Conservation (phyloP, 2,329 filamentous ascomycete genomes). For the Keithomyces neogunnii region DNA sequence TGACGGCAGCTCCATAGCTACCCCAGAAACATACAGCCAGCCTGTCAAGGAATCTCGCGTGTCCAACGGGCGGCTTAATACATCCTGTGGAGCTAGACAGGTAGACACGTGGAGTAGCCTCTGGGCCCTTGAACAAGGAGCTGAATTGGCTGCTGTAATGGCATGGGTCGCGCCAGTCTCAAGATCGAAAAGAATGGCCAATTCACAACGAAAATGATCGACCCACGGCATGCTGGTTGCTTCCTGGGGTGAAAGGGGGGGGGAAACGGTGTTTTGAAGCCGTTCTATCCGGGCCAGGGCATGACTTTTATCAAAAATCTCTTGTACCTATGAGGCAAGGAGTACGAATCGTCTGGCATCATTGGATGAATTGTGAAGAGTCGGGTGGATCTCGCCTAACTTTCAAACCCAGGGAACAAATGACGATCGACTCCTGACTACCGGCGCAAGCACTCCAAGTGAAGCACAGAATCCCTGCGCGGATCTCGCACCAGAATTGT, state of each 20-base stretch:
- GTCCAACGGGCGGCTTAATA: neutral
- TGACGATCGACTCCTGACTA: neutral
- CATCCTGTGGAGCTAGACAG: neutral
- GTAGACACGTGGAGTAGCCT: conserved; percentile 8
- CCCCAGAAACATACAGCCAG: neutral
- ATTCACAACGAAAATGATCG: neutral
- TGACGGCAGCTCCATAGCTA: neutral
- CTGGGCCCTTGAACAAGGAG: conserved; percentile 5
- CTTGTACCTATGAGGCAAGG: neutral
- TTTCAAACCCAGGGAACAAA: neutral
- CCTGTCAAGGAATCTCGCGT: neutral
- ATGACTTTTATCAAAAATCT: neutral
- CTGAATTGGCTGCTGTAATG: conserved; percentile 1
- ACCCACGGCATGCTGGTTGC: neutral
- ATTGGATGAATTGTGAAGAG: neutral
- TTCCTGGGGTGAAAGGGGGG: too few species aligned
- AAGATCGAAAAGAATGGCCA: neutral
- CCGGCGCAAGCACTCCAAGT: neutral
- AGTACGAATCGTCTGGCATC: neutral
- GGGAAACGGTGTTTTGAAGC: neutral
- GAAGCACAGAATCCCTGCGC: neutral
- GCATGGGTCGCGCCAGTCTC: neutral
- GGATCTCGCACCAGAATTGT: too few species aligned
- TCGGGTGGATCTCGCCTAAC: neutral
- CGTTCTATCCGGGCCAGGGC: neutral